Conservation (phyloP, 768 basidiomycete genomes). For the Suillus subaureus region DNA sequence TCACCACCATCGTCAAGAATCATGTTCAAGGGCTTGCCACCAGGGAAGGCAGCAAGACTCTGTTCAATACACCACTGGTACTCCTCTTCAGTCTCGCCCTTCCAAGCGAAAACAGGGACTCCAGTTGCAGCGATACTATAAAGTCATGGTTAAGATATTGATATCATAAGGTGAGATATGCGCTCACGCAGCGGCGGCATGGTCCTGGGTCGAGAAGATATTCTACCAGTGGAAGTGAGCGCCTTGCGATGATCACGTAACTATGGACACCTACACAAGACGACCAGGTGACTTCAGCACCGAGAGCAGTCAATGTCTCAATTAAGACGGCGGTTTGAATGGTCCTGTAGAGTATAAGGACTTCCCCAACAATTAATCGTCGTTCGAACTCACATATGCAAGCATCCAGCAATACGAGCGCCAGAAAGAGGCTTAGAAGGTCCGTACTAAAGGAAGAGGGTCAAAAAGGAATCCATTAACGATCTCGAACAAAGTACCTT, state of each 20-base stretch:
- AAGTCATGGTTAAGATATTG: constrained; percentile 7
- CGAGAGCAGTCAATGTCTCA: constrained; percentile 93
- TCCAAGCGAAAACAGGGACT: constrained; percentile 99
- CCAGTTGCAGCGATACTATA: constrained; percentile 93
- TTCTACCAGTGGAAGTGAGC: constrained; percentile 54
- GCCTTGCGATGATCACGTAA: neutral
- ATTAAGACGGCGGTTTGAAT: constrained; percentile 99
- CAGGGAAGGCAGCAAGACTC: constrained; percentile 85
- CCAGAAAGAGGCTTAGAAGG: constrained; percentile 85
- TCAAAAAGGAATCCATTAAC: constrained; percentile 4
- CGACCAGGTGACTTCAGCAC: constrained; percentile 98
- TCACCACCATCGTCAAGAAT: constrained; percentile 99
- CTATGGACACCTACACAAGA: constrained; percentile 71
- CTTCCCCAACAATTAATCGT: neutral
- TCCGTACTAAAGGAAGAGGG: constrained; percentile 58
- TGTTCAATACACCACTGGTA: constrained; percentile 99
- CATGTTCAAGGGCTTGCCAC: constrained; percentile 89
- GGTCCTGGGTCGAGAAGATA: constrained; percentile 99
- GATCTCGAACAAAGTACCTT: constrained; percentile 56
- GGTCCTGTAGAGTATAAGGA: constrained; percentile 60
- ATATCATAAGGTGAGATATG: constrained; percentile 16
- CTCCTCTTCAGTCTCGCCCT: constrained; percentile 99
- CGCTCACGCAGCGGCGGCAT: constrained; percentile 96
- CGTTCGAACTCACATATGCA: constrained; percentile 78
- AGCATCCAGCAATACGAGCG: constrained; percentile 95